These are phyloP conservation scores for Phlebiopsis flavidoalba DNA, from an alignment of 768 basidiomycete species.

Conservation along the genomic window DNA sequence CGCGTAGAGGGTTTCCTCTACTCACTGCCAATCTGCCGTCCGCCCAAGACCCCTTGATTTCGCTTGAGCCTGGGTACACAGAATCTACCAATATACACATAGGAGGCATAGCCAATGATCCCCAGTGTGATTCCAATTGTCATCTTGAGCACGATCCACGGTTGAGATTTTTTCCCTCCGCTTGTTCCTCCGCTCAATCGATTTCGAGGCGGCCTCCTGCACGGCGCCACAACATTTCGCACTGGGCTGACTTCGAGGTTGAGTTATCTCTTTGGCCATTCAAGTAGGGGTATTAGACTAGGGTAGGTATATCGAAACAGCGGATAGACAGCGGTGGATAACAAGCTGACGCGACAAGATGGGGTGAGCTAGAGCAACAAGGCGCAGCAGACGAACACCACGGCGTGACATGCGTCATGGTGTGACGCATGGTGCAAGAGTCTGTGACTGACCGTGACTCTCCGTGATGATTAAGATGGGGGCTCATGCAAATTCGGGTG, in stretches of 20 bases:
- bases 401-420: background rate
- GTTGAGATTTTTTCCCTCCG: constrained; percentile 46
- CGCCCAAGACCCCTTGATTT: constrained; percentile 37
- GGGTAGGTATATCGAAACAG: background rate
- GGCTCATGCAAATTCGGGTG: no score
- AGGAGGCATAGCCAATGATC: constrained; percentile 62
- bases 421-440: background rate
- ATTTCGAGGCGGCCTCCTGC: constrained; percentile 19
- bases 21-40: constrained; percentile 62
- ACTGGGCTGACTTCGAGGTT: background rate
- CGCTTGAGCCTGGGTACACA: constrained; percentile 65
- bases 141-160: constrained; percentile 72
- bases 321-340: background rate
- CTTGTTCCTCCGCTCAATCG: constrained; percentile 20
- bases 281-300: background rate
- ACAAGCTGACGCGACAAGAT: background rate
- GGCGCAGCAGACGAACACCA: background rate
- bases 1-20: constrained; percentile 15
- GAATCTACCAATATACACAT: constrained; percentile 74
- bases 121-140: constrained; percentile 53
- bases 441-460: background rate
- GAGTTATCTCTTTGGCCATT: constrained; percentile 8
- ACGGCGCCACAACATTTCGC: constrained; percentile 46
- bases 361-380: background rate
- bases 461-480: background rate